Evolutionary conservation across 2,329 filamentous ascomycete species (phyloP).

Genomic region (Verticillium nubilum): DNA sequence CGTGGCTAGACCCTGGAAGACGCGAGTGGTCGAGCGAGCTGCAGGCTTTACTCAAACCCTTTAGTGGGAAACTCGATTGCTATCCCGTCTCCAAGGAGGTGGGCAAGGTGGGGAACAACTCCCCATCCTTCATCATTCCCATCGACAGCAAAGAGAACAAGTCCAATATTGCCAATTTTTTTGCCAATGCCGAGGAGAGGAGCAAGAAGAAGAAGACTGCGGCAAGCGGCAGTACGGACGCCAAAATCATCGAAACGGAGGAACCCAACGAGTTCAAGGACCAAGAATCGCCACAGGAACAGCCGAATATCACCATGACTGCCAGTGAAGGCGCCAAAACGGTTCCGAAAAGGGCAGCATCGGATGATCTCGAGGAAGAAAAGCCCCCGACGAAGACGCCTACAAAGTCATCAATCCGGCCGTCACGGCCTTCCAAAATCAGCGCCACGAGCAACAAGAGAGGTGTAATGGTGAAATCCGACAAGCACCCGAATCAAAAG

Average conservation of each 20-base stretch:
- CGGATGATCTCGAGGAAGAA: constrained; percentile 9
- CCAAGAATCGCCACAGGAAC: constrained; percentile 7
- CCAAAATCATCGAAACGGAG: constrained; percentile 15
- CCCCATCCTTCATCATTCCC: constrained; percentile 75
- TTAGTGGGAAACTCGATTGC: constrained; percentile 69
- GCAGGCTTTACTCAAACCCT: constrained; percentile 75
- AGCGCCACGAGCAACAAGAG: constrained; percentile 35
- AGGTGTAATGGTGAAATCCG: constrained; percentile 25
- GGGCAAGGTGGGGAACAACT: constrained; percentile 91
- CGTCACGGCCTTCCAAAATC: constrained; percentile 23
- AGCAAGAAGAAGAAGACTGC: constrained; percentile 20
- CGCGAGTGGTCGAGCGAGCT: constrained; percentile 73
- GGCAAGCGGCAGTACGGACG: constrained; percentile 5
- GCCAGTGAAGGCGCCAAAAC: not conserved
- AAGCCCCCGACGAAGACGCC: constrained; percentile 20
- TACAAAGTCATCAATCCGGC: constrained; percentile 6
- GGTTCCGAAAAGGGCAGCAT: constrained; percentile 21
- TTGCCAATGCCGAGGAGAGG: constrained; percentile 47
- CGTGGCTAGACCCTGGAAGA: constrained; percentile 68
- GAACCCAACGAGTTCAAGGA: constrained; percentile 10
- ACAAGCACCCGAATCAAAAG: constrained; percentile 32
- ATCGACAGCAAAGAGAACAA: constrained; percentile 84
- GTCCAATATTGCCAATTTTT: constrained; percentile 91
- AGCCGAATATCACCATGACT: constrained; percentile 15
- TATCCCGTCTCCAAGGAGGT: constrained; percentile 87